These are phyloP conservation scores for Luvunga scandens DNA, from an alignment of 345 rosid species.

Conservation along the genomic window DNA sequence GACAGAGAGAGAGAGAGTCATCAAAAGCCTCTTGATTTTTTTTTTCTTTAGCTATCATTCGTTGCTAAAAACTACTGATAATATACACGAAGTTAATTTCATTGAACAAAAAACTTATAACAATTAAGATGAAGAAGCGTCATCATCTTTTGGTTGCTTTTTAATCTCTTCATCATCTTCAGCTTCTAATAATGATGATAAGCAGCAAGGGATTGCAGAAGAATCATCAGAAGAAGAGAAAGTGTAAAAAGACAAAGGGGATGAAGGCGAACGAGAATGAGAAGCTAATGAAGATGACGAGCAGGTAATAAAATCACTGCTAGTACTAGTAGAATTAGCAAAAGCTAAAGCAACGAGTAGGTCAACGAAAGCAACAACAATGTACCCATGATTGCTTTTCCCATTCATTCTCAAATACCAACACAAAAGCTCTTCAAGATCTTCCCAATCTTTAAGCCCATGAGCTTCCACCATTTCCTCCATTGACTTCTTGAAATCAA, in stretches of 20 bases:
- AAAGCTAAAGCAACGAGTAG: slow-evolving; percentile 46
- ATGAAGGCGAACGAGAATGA: slow-evolving; percentile 37
- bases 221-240: slow-evolving; percentile 47
- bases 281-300: slow-evolving; percentile 29
- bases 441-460: slow-evolving; percentile 56
- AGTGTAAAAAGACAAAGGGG: slow-evolving; percentile 57
- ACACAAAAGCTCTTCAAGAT: slow-evolving; percentile 64
- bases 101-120: slow-evolving; percentile 8
- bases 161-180: slow-evolving; percentile 28
- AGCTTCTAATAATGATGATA: slow-evolving; percentile 39
- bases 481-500: slow-evolving; percentile 84
- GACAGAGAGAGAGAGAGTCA: not conserved
- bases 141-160: not conserved
- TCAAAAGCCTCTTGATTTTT: not conserved
- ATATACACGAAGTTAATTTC: slow-evolving; percentile 18
- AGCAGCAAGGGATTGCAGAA: slow-evolving; percentile 41
- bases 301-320: not conserved
- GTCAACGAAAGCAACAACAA: slow-evolving; percentile 81
- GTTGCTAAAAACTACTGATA: slow-evolving; percentile 13
- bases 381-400: slow-evolving; percentile 62
- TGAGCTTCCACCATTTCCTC: slow-evolving; percentile 91
- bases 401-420: slow-evolving; percentile 71
- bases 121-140: slow-evolving; percentile 6
- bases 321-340: slow-evolving; percentile 15
- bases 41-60: not conserved